Evolutionary conservation across 2,329 filamentous ascomycete genomes (phyloP).

Genomic region (Trichoderma aggressivum): DNA sequence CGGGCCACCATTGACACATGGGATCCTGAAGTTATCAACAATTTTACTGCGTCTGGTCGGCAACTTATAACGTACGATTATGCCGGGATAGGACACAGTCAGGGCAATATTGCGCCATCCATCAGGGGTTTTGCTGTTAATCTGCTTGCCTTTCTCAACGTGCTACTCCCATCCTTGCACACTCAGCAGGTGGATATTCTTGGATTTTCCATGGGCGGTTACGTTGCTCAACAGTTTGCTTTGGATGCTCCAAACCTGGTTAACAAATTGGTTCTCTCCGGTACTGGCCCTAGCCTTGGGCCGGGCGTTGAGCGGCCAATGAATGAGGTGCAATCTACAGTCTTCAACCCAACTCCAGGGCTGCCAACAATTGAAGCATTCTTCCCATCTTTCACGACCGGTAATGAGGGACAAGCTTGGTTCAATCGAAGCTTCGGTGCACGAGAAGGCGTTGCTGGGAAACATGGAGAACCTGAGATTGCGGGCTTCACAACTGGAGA

Average conservation of each 20-base stretch:
- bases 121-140: slow-evolving; percentile 2
- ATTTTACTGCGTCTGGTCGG: slow-evolving; percentile 47
- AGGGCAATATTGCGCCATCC: neutral
- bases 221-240: slow-evolving; percentile 43
- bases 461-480: neutral
- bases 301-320: slow-evolving; percentile 30
- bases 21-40: slow-evolving; percentile 44
- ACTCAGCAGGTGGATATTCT: slow-evolving; percentile 38
- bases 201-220: slow-evolving; percentile 50
- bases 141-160: neutral
- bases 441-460: neutral
- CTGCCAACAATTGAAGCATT: neutral
- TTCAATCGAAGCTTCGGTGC: neutral
- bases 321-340: slow-evolving; percentile 1
- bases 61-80: slow-evolving; percentile 29
- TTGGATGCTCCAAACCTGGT: slow-evolving; percentile 37
- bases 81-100: slow-evolving; percentile 21
- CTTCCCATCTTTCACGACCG: neutral
- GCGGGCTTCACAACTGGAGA: neutral
- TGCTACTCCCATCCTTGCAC: neutral
- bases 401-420: neutral
- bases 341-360: neutral
- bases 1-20: slow-evolving; percentile 32
- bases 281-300: slow-evolving; percentile 40
- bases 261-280: slow-evolving; percentile 42